Evolutionary conservation across 2,329 filamentous ascomycete genomes (phyloP), one percentile per base, ranked within the genome.

Genomic region (Trichoderma sp.): DNA sequence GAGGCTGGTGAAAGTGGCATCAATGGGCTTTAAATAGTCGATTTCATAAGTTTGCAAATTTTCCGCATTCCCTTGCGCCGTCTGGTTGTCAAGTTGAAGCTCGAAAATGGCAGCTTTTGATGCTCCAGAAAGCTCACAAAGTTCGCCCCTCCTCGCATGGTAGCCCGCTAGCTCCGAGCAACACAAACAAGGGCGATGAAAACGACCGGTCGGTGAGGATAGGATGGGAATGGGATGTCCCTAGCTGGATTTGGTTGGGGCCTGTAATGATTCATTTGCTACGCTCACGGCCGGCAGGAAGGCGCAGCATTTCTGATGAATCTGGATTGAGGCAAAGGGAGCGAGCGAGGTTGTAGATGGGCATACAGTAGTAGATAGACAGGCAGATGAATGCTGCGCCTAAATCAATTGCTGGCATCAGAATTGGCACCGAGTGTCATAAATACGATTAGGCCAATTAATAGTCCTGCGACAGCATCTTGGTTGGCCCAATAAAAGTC

Each of bases 61-160:
- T 77, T 73, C 63, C 72, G 13, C 73, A 69, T 70, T 68, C 71
- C 71, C 61, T 16, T 32, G 54, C 68, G 69, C 56, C 60, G 43
- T 70, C 68, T 75, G 70, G 70, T n/a, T 37, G 71, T 60, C 7
- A 70, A 77, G 73, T 72, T 73, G 63, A 13, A 26, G 14, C 18
- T 24, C 11, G 16, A 5, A 46, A 43, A 67, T n/a, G 16, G 55
- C 28, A 60, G 68, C 58, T 66, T 39, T 43, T 46, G 49, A 60
- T 49, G 54, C 65, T n/a, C 2, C 51, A 28, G 69, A 70, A 71
- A 70, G 69, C 51, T 64, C 63, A 32, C 30, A 10, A 43, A 55
- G 11, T 55, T 55, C 56, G 70, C 71, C 74, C 72, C 72, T 71
- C 69, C 70, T 70, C 69, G 70, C 54, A 70, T 66, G 70, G 72